Percentiles rank a stretch among this genome's conserved stretches.
phyloP scores from a whole-genome alignment of 768 basidiomycete species.

The Scleroderma citrinum region DNA sequence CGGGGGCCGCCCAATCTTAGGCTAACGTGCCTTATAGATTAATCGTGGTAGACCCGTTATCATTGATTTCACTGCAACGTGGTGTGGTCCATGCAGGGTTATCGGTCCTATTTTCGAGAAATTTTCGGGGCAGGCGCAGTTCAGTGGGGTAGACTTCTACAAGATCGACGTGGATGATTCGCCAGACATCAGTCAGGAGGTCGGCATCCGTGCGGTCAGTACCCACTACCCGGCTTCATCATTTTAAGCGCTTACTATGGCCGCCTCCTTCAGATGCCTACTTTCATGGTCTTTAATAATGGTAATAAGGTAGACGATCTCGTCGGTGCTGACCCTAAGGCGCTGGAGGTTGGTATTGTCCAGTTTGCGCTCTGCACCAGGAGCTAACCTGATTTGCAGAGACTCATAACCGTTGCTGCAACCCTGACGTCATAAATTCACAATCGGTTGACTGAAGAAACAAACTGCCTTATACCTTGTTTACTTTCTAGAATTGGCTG shows the following conservation, averaged over 20 bases:
- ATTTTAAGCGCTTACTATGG: background rate
- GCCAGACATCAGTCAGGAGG: constrained; percentile 45
- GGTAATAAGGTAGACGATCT: background rate
- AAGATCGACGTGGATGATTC: constrained; percentile 68
- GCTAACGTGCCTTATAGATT: constrained; percentile 6
- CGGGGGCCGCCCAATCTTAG: no score
- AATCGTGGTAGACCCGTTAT: constrained; percentile 1
- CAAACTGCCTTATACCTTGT: no score
- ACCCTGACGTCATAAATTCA: no score
- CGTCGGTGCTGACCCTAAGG: background rate
- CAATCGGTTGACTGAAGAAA: no score
- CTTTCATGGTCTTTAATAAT: constrained; percentile 9
- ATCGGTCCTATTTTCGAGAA: constrained; percentile 9
- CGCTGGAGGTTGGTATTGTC: constrained; percentile 2
- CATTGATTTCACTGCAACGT: constrained; percentile 8
- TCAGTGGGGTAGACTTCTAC: constrained; percentile 46
- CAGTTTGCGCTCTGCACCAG: background rate
- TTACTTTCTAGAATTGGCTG: no score
- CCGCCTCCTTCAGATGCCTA: constrained; percentile 13
- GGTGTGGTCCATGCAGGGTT: constrained; percentile 5
- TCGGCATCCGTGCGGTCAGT: constrained; percentile 50
- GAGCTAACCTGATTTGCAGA: background rate
- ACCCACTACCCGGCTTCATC: background rate
- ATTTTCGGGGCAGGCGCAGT: background rate
- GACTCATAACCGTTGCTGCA: no score